Evolutionary conservation across 768 basidiomycete genomes (phyloP), one percentile per base, ranked within the genome.

Genomic region (Tylopilus plumbeoviolaceoides): DNA sequence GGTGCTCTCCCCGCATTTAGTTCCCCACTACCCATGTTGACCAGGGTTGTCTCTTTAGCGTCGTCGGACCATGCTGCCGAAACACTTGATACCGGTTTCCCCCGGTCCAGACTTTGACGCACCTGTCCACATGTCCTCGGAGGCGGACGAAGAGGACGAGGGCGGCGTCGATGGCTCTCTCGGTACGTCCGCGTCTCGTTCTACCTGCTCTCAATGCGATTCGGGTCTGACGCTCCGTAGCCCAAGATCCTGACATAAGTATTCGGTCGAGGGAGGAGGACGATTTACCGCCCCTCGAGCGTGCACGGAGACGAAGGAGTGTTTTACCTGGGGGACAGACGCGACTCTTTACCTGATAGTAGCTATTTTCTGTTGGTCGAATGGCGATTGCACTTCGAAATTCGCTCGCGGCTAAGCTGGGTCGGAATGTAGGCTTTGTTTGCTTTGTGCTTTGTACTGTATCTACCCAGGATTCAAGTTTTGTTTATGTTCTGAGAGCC

Each of bases 61-160:
- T 21, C 85, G 87, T 20, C 81, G 83, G 45, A 87, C 89, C 4
- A 82, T 87, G 77, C 68, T 89, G 42, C 87, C 89, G 0, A 85
- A 81, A 57, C 67, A 80, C 21, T 72, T 85, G 59, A 70, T 75
- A 17, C 72, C 70, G 1, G 57, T 23, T 14, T 69, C 67, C 5
- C 63, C 63, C 0, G 53, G 47, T 36, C 57, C 60, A 3, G 55
- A 23, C 5, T 15, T 27, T 27, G 58, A 64, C 4, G 38, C 40
- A 9, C 44, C 56, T 1, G 7, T 51, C 25, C 36, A 66, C 43
- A 36, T 56, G 52, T 67, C 68, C 7, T 69, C 60, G 1, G 66
- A 67, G 47, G 57, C 49, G 1, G 67, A 68, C 14, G 63, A 63
- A 4, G 69, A 71, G 21, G 62, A 53, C 7, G 68, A 59, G 10